A percentile compares a stretch with the other conserved stretches of the same genome.
Evolutionary conservation across 306 rosid species (phyloP).

Genomic region (Quillaja saponaria): DNA sequence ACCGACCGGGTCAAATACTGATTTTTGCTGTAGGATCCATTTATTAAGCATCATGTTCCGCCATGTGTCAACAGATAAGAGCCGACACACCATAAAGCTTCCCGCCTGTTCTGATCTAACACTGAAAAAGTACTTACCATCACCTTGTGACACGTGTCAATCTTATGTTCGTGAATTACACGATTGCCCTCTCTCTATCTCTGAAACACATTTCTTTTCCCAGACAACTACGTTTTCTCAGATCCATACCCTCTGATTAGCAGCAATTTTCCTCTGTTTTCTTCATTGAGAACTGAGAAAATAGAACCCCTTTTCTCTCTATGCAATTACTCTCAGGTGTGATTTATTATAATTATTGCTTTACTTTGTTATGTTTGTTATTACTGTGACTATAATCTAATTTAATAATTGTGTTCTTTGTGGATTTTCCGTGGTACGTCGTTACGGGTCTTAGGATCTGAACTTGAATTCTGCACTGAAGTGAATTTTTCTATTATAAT

Average conservation of each 20-base stretch:
- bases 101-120: slow-evolving; percentile 13
- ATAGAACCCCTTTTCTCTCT: slow-evolving; percentile 21
- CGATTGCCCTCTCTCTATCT: slow-evolving; percentile 25
- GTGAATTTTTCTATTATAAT: not conserved
- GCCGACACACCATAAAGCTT: not conserved
- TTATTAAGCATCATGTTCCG: not conserved
- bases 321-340: slow-evolving; percentile 33
- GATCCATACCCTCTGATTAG: slow-evolving; percentile 32
- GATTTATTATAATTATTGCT: not conserved
- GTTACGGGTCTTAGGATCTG: slow-evolving; percentile 31
- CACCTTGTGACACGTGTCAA: slow-evolving; percentile 24
- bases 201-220: slow-evolving; percentile 21
- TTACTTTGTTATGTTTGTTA: not conserved
- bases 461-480: not conserved
- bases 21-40: slow-evolving; percentile 3
- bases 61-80: slow-evolving; percentile 3
- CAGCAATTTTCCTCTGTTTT: slow-evolving; percentile 16
- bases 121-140: slow-evolving; percentile 22
- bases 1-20: too few relatives aligned
- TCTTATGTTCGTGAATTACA: not conserved
- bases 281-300: slow-evolving; percentile 3
- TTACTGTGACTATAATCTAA: not conserved
- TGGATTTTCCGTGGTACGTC: slow-evolving; percentile 1
- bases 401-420: not conserved
- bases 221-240: slow-evolving; percentile 23